Percentiles rank a stretch among this genome's conserved stretches.
Evolutionary conservation across 768 basidiomycete genomes (phyloP).

Genomic region (Russula olivacea): DNA sequence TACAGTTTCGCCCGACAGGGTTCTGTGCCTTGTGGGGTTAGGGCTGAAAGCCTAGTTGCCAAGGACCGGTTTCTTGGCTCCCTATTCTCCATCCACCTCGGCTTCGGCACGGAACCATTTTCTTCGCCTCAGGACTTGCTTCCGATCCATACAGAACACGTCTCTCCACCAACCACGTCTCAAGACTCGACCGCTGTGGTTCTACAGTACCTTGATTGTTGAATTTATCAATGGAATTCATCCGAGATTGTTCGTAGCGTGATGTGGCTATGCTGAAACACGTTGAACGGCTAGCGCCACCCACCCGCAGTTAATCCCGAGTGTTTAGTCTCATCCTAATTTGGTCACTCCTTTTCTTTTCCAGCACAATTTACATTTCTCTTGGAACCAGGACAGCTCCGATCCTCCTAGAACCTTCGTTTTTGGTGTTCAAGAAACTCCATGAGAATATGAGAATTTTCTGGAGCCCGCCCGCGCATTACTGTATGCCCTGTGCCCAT

Average conservation of each 20-base stretch:
- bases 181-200: background rate
- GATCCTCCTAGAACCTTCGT: constrained; percentile 4
- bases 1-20: constrained; percentile 15
- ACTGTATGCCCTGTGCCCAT: constrained; percentile 15
- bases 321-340: constrained; percentile 1
- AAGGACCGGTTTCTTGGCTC: constrained; percentile 8
- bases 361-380: background rate
- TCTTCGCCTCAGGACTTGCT: background rate
- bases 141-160: background rate
- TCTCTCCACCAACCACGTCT: constrained; percentile 9
- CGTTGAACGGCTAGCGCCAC: constrained; percentile 10
- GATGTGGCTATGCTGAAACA: constrained; percentile 16
- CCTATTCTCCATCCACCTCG: background rate
- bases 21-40: constrained; percentile 20
- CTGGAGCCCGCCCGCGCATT: background rate
- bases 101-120: constrained; percentile 19
- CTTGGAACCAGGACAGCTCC: constrained; percentile 5
- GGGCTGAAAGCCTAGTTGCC: constrained; percentile 6
- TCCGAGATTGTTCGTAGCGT: background rate
- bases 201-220: background rate
- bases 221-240: background rate
- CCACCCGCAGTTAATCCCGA: constrained; percentile 11
- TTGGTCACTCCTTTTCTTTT: constrained; percentile 2
- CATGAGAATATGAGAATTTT: background rate
- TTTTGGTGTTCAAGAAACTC: background rate